phyloP scores from a whole-genome alignment of 495 filamentous ascomycete genomes.

The Aspergillus kassunensis region DNA sequence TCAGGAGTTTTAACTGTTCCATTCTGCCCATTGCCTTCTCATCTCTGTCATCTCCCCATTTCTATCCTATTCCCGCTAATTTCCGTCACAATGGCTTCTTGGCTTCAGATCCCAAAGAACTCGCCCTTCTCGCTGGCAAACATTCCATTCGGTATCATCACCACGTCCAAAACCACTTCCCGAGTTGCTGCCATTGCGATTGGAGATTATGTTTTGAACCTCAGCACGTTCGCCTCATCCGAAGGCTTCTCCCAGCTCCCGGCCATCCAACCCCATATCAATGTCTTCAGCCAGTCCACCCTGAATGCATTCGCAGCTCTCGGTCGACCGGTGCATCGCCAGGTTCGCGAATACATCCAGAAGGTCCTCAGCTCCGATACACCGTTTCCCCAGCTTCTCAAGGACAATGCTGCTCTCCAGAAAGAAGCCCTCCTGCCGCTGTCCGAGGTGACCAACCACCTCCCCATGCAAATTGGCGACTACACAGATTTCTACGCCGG shows the following conservation, averaged over 20 bases:
- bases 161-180: constrained; percentile 45
- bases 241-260: constrained; percentile 61
- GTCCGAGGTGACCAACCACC: constrained; percentile 61
- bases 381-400: constrained; percentile 54
- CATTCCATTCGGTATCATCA: constrained; percentile 90
- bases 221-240: constrained; percentile 57
- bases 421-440: constrained; percentile 51
- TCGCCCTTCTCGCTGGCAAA: constrained; percentile 83
- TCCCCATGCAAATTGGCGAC: constrained; percentile 88
- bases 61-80: not conserved
- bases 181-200: constrained; percentile 74
- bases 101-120: constrained; percentile 60
- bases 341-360: constrained; percentile 72
- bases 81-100: constrained; percentile 49
- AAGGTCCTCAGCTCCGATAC: constrained; percentile 62
- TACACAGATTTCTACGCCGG: constrained; percentile 99
- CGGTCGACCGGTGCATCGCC: constrained; percentile 64
- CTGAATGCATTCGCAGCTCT: constrained; percentile 82
- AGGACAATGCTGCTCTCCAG: constrained; percentile 52
- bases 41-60: not conserved
- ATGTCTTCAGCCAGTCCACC: constrained; percentile 64
- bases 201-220: constrained; percentile 71
- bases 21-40: not conserved
- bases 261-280: constrained; percentile 49
- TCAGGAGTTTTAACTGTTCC: constrained; percentile 1